phyloP scores from a whole-genome alignment of 2,329 filamentous ascomycete genomes.

The Conoideocrella luteorostrata region DNA sequence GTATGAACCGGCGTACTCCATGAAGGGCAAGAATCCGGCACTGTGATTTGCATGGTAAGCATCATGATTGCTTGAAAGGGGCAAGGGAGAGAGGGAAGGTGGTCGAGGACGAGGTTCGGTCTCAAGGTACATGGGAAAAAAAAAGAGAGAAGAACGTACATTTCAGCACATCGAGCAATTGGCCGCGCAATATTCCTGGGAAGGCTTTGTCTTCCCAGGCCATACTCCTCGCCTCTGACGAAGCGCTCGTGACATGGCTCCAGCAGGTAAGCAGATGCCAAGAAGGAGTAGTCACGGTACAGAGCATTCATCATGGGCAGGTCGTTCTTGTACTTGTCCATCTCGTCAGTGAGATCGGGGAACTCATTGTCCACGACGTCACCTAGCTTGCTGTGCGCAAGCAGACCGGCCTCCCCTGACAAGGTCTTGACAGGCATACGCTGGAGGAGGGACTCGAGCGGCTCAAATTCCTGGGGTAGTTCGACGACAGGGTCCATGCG shows the following conservation, averaged over 20 bases:
- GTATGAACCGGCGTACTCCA: conserved; percentile 72
- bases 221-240: conserved; percentile 67
- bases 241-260: conserved; percentile 82
- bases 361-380: conserved; percentile 67
- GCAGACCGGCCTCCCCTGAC: conserved; percentile 68
- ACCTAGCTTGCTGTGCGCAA: conserved; percentile 69
- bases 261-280: conserved; percentile 82
- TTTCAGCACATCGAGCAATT: conserved; percentile 73
- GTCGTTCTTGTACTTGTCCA: conserved; percentile 68
- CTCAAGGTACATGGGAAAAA: neutral
- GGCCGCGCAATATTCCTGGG: conserved; percentile 72
- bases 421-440: conserved; percentile 73
- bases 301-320: conserved; percentile 76
- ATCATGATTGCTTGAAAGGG: too few species aligned
- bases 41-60: too few species aligned
- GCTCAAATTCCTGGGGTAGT: conserved; percentile 67
- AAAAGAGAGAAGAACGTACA: conserved; percentile 53
- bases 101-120: neutral
- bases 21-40: conserved; percentile 80
- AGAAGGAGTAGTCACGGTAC: conserved; percentile 87
- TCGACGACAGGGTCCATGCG: conserved; percentile 54
- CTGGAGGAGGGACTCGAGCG: conserved; percentile 64
- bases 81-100: conserved; percentile 1
- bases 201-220: conserved; percentile 66
- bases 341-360: conserved; percentile 65